phyloP scores from a whole-genome alignment of 495 filamentous ascomycete genomes.

The Penicillium samsonianum region DNA sequence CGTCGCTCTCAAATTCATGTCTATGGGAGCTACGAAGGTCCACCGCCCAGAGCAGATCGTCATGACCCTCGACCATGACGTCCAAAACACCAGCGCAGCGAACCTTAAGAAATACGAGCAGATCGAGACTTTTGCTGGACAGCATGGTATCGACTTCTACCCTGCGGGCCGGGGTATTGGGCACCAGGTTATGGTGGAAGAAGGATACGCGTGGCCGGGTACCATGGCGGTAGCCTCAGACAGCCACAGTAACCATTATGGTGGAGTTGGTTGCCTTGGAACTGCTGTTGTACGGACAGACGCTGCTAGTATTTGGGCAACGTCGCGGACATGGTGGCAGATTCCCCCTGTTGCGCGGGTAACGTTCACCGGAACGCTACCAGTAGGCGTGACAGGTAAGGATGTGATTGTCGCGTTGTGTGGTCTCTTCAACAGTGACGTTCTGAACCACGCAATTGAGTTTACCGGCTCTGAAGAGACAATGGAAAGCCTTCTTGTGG shows the following conservation, averaged over 20 bases:
- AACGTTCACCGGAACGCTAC: conserved; percentile 72
- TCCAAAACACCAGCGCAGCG: conserved; percentile 79
- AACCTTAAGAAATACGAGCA: conserved; percentile 84
- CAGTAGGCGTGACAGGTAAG: conserved; percentile 85
- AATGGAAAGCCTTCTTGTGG: conserved; percentile 70
- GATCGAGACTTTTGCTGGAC: conserved; percentile 84
- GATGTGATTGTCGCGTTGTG: conserved; percentile 93
- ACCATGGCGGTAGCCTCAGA: conserved; percentile 82
- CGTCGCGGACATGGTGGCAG: conserved; percentile 84
- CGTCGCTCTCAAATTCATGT: conserved; percentile 82
- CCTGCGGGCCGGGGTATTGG: conserved; percentile 82
- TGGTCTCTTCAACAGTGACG: conserved; percentile 84
- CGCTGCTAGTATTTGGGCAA: conserved; percentile 85
- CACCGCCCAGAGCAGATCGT: conserved; percentile 75
- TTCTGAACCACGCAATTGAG: conserved; percentile 91
- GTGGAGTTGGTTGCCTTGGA: conserved; percentile 24
- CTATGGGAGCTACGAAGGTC: conserved; percentile 78
- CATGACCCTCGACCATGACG: conserved; percentile 91
- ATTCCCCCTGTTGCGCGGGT: conserved; percentile 83
- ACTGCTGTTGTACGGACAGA: conserved; percentile 87
- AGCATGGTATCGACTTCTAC: conserved; percentile 82
- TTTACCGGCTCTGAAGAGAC: conserved; percentile 82
- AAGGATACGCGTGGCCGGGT: conserved; percentile 81
- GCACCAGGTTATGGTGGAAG: conserved; percentile 89
- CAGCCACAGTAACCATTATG: conserved; percentile 66